phyloP scores from a whole-genome alignment of 1,139 yeast genomes.

The Eremothecium cymbalariae region DNA sequence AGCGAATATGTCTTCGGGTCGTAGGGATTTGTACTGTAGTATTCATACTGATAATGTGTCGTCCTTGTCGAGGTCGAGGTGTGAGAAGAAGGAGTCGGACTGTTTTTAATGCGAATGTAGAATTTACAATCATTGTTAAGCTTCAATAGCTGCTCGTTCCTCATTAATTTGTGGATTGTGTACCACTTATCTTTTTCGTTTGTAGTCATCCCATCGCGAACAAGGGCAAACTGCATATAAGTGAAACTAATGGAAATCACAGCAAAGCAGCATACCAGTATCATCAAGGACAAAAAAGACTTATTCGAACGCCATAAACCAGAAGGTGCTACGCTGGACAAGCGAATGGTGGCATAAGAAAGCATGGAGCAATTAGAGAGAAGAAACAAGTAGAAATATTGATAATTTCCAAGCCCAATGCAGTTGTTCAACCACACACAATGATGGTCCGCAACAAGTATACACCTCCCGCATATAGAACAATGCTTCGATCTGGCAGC shows the following conservation, averaged over 20 bases:
- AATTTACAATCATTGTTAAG: no score
- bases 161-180: constrained; percentile 53
- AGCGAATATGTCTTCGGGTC: constrained; percentile 17
- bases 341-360: constrained; percentile 46
- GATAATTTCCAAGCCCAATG: constrained; percentile 68
- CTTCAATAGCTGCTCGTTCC: constrained; percentile 36
- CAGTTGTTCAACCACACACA: constrained; percentile 95
- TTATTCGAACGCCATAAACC: constrained; percentile 5
- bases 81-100: no score
- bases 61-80: constrained; percentile 4
- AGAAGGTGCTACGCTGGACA: constrained; percentile 12
- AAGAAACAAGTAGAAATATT: constrained; percentile 61
- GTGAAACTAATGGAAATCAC: constrained; percentile 51
- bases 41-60: constrained; percentile 11
- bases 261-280: constrained; percentile 45
- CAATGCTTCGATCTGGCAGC: constrained; percentile 93
- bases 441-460: constrained; percentile 75
- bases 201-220: constrained; percentile 81
- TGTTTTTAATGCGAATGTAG: no score
- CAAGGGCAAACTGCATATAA: constrained; percentile 50
- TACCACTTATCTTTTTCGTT: constrained; percentile 85
- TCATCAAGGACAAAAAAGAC: constrained; percentile 20
- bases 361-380: constrained; percentile 48
- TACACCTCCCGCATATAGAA: constrained; percentile 59
- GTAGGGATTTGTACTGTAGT: constrained; percentile 29